Evolutionary conservation across 257 asterid species (phyloP), one percentile per base, ranked within the genome.

Genomic region (Leptodermis oblonga): DNA sequence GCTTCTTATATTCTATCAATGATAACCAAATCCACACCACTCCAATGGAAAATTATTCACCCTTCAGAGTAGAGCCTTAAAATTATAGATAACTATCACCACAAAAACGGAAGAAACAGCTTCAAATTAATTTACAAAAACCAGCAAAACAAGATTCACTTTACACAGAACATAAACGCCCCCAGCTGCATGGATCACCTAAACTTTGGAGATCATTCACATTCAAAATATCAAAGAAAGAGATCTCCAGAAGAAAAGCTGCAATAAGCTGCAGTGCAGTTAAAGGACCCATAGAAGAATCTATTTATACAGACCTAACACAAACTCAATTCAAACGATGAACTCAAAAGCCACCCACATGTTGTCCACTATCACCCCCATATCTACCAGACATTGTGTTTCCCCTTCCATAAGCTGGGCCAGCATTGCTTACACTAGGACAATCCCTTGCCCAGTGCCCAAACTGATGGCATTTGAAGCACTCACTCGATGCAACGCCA

Each of bases 391-490:
- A 55, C 13, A 75, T 70, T 7, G n/a, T 82, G 71, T 73, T 79
- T 49, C 70, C 80, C 60, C 75, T 62, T 49, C 89, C 92, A 73
- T 87, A 84, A 26, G 90, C 83, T 2, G 89, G 86, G 68, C 90
- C 82, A 20, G 73, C 85, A 67, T 77, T 82, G 75, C 31, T 65
- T 26, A 52, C 41, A 30, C 78, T 80, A 3, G 97, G 96, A 79
- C 99, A 93, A 76, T 93, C 94, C 71, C 75, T 86, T 0, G 96
- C 92, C 95, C 90, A 90, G 74, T 93, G 99, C 54, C 99, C 99
- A 31, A 6, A 0, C 75, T 93, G 88, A 81, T 87, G 92, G 74
- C 97, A 92, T 72, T 90, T 92, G 72, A 65, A 86, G 82, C 98
- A 92, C 76, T 90, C 95, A 20, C 62, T 34, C 3, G 82, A 77